Conservation (phyloP, 495 filamentous ascomycete genomes). For the Neurospora sublineolata region DNA sequence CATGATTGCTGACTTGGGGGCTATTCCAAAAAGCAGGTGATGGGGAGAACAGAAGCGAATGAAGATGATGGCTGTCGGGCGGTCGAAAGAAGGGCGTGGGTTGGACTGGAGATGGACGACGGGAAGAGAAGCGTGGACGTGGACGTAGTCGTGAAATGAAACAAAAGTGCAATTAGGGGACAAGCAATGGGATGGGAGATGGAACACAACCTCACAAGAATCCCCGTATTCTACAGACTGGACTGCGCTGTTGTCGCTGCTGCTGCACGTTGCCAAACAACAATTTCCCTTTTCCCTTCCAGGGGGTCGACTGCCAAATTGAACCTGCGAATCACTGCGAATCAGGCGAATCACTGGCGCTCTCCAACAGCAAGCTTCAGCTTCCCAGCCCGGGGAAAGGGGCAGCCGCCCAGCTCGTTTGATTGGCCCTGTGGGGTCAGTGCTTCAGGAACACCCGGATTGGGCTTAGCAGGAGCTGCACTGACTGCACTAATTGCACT, state of each 20-base stretch:
- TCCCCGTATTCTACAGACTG: constrained; percentile 17
- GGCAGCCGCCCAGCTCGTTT: constrained; percentile 20
- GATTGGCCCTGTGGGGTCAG: constrained; percentile 29
- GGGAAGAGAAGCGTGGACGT: constrained; percentile 1
- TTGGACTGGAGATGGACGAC: constrained; percentile 14
- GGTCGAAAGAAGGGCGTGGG: constrained; percentile 3
- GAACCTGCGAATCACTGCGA: not conserved
- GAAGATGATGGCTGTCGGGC: constrained; percentile 8
- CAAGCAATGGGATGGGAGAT: not conserved
- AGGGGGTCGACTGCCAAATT: constrained; percentile 19
- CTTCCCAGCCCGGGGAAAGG: constrained; percentile 28
- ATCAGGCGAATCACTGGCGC: not conserved
- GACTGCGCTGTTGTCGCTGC: not conserved
- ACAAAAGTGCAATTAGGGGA: not conserved
- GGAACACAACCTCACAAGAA: constrained; percentile 3
- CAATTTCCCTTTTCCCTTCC: constrained; percentile 40
- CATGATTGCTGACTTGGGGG: constrained; percentile 26
- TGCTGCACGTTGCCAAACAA: constrained; percentile 24
- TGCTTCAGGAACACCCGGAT: constrained; percentile 23
- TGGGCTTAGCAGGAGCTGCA: constrained; percentile 10
- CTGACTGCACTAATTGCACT: constrained; percentile 1
- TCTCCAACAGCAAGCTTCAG: not conserved
- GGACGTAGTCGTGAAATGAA: not conserved
- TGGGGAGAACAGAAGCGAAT: constrained; percentile 5
- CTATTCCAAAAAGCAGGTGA: constrained; percentile 33